Evolutionary conservation across 768 basidiomycete species (phyloP).

Genomic region (Hericium alpestre): DNA sequence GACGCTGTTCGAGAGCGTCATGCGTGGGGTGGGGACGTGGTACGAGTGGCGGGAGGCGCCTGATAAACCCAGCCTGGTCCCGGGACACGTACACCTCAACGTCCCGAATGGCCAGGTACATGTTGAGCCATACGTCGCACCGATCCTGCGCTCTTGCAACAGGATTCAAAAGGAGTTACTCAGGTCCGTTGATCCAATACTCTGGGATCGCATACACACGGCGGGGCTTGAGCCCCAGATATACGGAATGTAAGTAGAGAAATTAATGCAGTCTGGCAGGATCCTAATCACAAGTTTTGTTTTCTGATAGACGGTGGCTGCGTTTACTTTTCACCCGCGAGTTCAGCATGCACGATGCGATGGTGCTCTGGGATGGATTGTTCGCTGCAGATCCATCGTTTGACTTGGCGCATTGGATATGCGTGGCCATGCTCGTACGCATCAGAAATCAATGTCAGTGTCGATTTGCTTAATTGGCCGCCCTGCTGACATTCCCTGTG

Average conservation of each 20-base stretch:
- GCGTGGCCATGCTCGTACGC: slow-evolving; percentile 89
- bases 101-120: slow-evolving; percentile 33
- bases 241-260: slow-evolving; percentile 73
- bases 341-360: slow-evolving; percentile 66
- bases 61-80: slow-evolving; percentile 21
- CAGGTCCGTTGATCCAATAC: slow-evolving; percentile 65
- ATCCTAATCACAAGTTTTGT: neutral
- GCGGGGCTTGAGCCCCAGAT: slow-evolving; percentile 91
- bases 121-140: slow-evolving; percentile 63
- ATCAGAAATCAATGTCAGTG: slow-evolving; percentile 79
- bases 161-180: slow-evolving; percentile 67
- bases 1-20: slow-evolving; percentile 69
- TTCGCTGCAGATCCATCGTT: slow-evolving; percentile 81
- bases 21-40: slow-evolving; percentile 75
- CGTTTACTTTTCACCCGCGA: slow-evolving; percentile 90
- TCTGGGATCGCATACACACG: slow-evolving; percentile 66
- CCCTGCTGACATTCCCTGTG: slow-evolving; percentile 4
- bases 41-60: slow-evolving; percentile 35
- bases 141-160: slow-evolving; percentile 78
- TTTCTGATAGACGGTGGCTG: slow-evolving; percentile 70
- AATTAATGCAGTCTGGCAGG: neutral
- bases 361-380: slow-evolving; percentile 92
- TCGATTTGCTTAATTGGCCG: neutral
- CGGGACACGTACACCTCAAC: slow-evolving; percentile 35
- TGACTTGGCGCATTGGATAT: slow-evolving; percentile 74